phyloP scores from a whole-genome alignment of 169 alveolate genomes.

The Eimeria zaria region DNA sequence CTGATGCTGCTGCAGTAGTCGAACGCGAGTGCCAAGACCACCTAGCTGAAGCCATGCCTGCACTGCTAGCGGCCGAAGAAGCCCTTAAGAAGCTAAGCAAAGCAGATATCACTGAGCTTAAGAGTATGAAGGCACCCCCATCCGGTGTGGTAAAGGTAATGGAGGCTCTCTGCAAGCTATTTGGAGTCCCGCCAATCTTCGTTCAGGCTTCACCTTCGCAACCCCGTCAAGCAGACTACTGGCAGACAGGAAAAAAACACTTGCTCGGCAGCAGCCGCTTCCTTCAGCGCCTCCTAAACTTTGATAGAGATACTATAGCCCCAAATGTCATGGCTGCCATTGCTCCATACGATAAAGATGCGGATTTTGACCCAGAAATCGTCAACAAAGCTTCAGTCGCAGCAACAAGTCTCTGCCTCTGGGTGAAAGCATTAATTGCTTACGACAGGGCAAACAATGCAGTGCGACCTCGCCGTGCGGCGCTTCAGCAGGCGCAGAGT shows the following conservation, averaged over 20 bases:
- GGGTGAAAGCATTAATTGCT: constrained; percentile 97
- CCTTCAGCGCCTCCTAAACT: constrained; percentile 93
- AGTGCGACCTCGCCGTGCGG: constrained; percentile 95
- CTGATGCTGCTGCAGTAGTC: constrained; percentile 93
- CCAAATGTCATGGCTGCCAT: constrained; percentile 97
- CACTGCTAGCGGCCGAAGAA: constrained; percentile 94
- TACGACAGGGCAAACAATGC: constrained; percentile 96
- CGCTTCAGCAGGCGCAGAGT: constrained; percentile 95
- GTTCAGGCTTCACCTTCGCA: constrained; percentile 91
- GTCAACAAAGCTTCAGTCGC: constrained; percentile 94
- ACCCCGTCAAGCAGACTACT: constrained; percentile 91
- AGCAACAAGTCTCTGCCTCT: constrained; percentile 96
- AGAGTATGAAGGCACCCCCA: constrained; percentile 94
- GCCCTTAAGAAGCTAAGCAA: constrained; percentile 96
- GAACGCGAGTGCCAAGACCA: constrained; percentile 94
- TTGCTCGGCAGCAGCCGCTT: constrained; percentile 92
- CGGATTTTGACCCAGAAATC: constrained; percentile 92
- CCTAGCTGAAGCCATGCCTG: constrained; percentile 97
- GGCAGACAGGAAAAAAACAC: constrained; percentile 94
- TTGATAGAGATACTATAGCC: constrained; percentile 97
- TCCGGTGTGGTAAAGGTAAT: constrained; percentile 92
- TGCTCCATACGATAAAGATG: constrained; percentile 95
- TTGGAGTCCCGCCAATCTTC: constrained; percentile 90
- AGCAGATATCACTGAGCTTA: constrained; percentile 97
- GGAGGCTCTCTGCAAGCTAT: constrained; percentile 93